phyloP scores from a whole-genome alignment of 1,284 basidiomycete genomes.

The Marasmius fiardii region DNA sequence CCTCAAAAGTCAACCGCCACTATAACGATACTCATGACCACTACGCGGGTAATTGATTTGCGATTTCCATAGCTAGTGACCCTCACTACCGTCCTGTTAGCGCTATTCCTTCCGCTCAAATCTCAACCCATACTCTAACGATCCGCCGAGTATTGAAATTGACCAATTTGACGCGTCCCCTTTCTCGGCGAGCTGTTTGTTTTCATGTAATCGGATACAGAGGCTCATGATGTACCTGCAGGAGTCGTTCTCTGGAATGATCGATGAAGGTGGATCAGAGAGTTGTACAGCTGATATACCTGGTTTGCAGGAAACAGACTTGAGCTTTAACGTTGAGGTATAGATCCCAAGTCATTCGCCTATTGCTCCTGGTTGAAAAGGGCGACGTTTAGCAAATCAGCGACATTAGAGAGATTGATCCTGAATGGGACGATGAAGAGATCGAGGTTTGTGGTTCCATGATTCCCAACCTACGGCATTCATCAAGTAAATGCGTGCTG shows the following conservation, averaged over 20 bases:
- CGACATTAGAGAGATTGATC: constrained; percentile 32
- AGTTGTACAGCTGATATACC: constrained; percentile 4
- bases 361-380: neutral
- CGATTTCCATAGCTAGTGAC: neutral
- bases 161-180: constrained; percentile 9
- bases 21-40: too few relatives aligned
- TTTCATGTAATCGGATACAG: neutral
- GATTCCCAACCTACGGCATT: neutral
- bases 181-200: constrained; percentile 7
- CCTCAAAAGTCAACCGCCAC: too few relatives aligned
- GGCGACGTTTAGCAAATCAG: constrained; percentile 25
- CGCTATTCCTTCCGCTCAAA: neutral
- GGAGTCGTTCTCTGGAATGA: constrained; percentile 28
- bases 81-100: neutral
- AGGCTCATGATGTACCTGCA: constrained; percentile 8
- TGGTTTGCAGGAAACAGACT: constrained; percentile 17
- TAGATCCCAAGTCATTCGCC: constrained; percentile 8
- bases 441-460: constrained; percentile 31
- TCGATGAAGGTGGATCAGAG: constrained; percentile 12
- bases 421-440: constrained; percentile 40
- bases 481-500: neutral
- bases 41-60: neutral
- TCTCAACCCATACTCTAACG: neutral
- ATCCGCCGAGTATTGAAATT: constrained; percentile 9
- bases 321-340: constrained; percentile 40